Conservation (phyloP, 2,329 filamentous ascomycete species). For the Calonectria pseudoturangicola region DNA sequence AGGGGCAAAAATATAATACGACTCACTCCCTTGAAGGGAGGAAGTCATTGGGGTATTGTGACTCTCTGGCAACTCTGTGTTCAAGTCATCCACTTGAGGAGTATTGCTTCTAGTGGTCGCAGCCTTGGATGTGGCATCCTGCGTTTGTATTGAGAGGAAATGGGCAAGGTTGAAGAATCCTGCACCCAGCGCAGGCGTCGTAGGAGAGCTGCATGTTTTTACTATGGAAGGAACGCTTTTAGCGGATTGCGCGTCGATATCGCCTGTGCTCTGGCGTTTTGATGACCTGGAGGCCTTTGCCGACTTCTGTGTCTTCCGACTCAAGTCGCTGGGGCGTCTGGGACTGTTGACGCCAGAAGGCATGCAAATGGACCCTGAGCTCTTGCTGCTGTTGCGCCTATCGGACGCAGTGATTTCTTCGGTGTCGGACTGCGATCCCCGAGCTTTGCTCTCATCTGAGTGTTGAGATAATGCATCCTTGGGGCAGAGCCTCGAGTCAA, state of each 20-base stretch:
- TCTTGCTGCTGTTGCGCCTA: not conserved
- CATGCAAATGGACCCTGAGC: conserved; percentile 6
- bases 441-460: not conserved
- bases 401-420: not conserved
- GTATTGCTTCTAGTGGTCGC: conserved; percentile 46
- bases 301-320: conserved; percentile 42
- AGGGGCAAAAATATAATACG: conserved; percentile 49
- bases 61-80: conserved; percentile 24
- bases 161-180: conserved; percentile 42
- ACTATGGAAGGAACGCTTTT: not conserved
- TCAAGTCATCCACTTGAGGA: conserved; percentile 25
- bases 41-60: conserved; percentile 10
- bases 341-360: conserved; percentile 43
- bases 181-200: conserved; percentile 13
- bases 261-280: conserved; percentile 20
- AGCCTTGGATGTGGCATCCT: conserved; percentile 43
- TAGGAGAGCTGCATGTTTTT: not conserved
- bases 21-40: conserved; percentile 14
- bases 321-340: conserved; percentile 31
- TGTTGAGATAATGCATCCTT: not conserved
- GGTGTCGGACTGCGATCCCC: not conserved
- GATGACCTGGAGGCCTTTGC: conserved; percentile 29
- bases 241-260: not conserved
- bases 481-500: conserved; percentile 40
- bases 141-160: conserved; percentile 28